Evolutionary conservation across 805 yeast species (phyloP).

Genomic region (Wickerhamiella sergipiensis): DNA sequence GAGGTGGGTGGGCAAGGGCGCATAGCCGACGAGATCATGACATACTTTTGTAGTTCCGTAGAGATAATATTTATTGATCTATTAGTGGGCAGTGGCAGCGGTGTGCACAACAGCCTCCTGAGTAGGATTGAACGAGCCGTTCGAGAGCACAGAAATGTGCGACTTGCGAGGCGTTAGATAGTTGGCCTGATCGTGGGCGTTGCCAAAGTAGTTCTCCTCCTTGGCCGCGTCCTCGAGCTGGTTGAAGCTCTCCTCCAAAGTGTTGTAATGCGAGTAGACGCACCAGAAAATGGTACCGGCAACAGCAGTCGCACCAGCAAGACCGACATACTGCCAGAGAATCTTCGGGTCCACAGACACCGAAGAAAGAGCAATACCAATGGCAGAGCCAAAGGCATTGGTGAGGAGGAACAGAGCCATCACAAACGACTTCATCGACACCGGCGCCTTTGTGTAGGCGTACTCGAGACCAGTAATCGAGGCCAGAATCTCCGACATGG

Average conservation of each 20-base stretch:
- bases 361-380: slow-evolving; percentile 60
- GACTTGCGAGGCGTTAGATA: neutral
- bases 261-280: slow-evolving; percentile 40
- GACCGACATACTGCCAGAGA: slow-evolving; percentile 54
- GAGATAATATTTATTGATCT: neutral
- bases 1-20: no score
- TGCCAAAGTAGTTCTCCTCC: neutral
- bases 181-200: neutral
- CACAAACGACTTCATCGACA: slow-evolving; percentile 48
- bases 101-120: neutral
- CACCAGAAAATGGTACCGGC: slow-evolving; percentile 53
- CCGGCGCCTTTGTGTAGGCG: slow-evolving; percentile 75
- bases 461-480: slow-evolving; percentile 72
- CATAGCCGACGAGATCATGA: no score
- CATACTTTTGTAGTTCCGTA: no score
- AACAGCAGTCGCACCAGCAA: slow-evolving; percentile 43
- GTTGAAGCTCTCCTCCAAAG: slow-evolving; percentile 32
- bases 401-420: slow-evolving; percentile 52
- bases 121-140: neutral
- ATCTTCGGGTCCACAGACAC: slow-evolving; percentile 56
- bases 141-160: neutral
- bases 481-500: slow-evolving; percentile 64
- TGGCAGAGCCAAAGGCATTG: slow-evolving; percentile 63
- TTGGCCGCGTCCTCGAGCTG: slow-evolving; percentile 39
- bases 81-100: neutral